Evolutionary conservation across 2,329 filamentous ascomycete genomes (phyloP), one percentile per base, ranked within the genome.

Genomic region (Blastomyces gilchristii): DNA sequence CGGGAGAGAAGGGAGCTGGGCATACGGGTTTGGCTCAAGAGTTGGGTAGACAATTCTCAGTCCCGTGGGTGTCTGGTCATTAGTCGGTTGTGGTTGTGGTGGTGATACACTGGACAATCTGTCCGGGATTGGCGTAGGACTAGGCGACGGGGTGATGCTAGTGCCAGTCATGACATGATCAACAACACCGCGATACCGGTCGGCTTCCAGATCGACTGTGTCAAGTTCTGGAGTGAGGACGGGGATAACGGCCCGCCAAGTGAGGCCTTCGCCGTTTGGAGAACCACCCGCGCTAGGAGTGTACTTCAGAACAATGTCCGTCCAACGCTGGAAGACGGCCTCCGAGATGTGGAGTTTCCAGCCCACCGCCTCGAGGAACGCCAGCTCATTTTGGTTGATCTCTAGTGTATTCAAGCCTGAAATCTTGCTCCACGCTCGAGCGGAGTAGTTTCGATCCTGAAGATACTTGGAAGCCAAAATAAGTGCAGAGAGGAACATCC

Each of bases 361-460:
- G 75, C 91, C 87, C 66, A 99, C 90, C 56, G 92, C 90, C 65
- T 88, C 79, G 57, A 99, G 83, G 74, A 97, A 99, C 22, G 90
- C 87, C 75, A 95, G 88, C 78, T 99, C 94, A 75, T 97, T 97
- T 72, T 91, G 88, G 77, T 97, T 97, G 76, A 99, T 97, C 78
- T 99, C 94, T 63, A 85, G 81, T 3, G 91, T 92, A 73, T 90
- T 91, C 63, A 99, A 81, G n/a, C 94, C 94, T 22, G 94, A 97
- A 69, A 99, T 99, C 81, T 96, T 97, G 76, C 93, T 97, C 94
- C 94, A 99, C 52, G 94, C 94, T 63, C 93, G 87, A 58, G 94
- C 91, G 16, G 94, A 97, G 77, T 96, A 99, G 78, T 97, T 99
- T 69, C 93, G 88, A 74, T 99, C 94, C 77, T 99, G 94, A 57